phyloP scores from a whole-genome alignment of 805 yeast genomes.

The Jamesozyma piceae region DNA sequence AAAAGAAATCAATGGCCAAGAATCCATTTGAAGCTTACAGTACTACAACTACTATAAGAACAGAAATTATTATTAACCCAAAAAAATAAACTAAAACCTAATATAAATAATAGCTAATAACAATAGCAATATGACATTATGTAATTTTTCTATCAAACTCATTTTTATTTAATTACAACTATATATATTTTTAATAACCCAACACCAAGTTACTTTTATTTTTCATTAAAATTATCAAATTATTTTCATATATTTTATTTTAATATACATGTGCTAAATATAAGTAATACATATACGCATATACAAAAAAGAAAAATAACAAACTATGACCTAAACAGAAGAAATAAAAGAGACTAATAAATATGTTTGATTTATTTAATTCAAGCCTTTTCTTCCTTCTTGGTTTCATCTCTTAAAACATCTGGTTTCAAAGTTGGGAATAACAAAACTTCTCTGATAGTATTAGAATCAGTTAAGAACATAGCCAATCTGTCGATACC shows the following conservation, averaged over 20 bases:
- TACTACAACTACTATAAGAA: conserved; percentile 40
- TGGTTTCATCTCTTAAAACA: conserved; percentile 30
- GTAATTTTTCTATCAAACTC: too few relatives aligned
- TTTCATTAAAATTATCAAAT: too few relatives aligned
- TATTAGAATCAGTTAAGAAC: conserved; percentile 94
- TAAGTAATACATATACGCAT: neutral
- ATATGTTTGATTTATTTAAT: neutral
- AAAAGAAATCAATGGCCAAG: conserved; percentile 32
- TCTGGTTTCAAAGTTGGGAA: conserved; percentile 99
- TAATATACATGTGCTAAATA: neutral
- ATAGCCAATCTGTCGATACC: conserved; percentile 97
- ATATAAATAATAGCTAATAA: too few relatives aligned
- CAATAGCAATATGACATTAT: too few relatives aligned
- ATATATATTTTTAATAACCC: too few relatives aligned
- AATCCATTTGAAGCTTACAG: conserved; percentile 53
- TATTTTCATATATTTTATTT: too few relatives aligned
- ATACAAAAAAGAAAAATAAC: neutral
- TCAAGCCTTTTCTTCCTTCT: conserved; percentile 19
- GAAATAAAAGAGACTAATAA: neutral
- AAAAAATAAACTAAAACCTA: conserved; percentile 2
- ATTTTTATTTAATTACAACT: too few relatives aligned
- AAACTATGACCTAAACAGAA: neutral
- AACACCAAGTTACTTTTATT: too few relatives aligned
- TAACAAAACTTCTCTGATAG: conserved; percentile 92
- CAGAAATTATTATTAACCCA: conserved; percentile 13